Conservation (phyloP, 441 rosid species). For the Adansonia grandidieri region DNA sequence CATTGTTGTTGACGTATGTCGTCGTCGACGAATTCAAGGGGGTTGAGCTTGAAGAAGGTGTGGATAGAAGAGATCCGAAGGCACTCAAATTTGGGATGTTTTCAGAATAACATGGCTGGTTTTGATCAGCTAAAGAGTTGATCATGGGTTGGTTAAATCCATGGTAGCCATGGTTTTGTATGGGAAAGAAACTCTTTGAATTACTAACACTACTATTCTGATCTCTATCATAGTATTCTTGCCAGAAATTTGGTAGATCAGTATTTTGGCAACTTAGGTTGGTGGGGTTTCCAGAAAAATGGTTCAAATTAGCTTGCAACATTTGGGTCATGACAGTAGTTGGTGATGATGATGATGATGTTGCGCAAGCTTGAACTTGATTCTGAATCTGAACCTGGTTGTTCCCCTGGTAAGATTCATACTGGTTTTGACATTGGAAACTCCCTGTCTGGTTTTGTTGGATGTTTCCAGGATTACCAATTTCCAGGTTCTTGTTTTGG, state of each 20-base stretch:
- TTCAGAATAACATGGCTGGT: conserved; percentile 31
- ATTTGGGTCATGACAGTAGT: not conserved
- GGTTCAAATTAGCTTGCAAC: conserved; percentile 38
- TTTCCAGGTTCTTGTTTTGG: conserved; percentile 31
- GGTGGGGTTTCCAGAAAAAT: conserved; percentile 25
- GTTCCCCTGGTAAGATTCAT: conserved; percentile 29
- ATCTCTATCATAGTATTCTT: not conserved
- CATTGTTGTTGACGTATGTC: conserved; percentile 41
- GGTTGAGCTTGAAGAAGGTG: conserved; percentile 54
- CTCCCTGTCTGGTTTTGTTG: not conserved
- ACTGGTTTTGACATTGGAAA: conserved; percentile 28
- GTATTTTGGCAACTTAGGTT: not conserved
- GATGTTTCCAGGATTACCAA: not conserved
- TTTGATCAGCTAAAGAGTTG: conserved; percentile 31
- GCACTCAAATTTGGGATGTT: not conserved
- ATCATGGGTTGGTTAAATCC: conserved; percentile 29
- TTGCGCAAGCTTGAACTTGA: conserved; percentile 13
- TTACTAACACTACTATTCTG: not conserved
- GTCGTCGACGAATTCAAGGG: conserved; percentile 58
- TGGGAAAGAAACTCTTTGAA: conserved; percentile 12
- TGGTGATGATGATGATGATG: not conserved
- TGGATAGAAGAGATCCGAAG: conserved; percentile 35
- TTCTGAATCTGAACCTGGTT: conserved; percentile 12
- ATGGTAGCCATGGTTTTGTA: conserved; percentile 23
- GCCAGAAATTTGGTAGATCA: conserved; percentile 27